Evolutionary conservation across 805 yeast species (phyloP), one percentile per base, ranked within the genome.

Genomic region (Candida ovalis): DNA sequence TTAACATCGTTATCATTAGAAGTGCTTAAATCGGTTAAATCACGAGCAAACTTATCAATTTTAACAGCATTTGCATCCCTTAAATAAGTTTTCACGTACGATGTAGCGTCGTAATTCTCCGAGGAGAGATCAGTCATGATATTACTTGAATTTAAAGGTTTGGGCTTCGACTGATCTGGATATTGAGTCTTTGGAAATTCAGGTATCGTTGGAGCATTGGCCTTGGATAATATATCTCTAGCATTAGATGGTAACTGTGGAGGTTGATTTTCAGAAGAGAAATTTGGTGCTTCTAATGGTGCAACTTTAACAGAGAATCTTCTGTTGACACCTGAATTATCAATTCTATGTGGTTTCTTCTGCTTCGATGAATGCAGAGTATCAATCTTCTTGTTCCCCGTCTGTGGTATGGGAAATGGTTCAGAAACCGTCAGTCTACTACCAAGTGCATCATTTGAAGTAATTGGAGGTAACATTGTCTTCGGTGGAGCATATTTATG

Each of bases 61-160:
- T 83, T 86, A 1, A 79, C 66, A 2, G 91, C 92, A 6, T 85
- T 78, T 1, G 89, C 88, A 52, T 80, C 77, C 10, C 80, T 70
- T 51, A 88, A 62, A 46, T 80, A 77, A 13, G 69, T 60, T 12
- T 73, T 71, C 3, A 81, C 76, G 57, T 73, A 81, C 2, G 56
- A 48, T 22, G 71, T 71, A 1, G 85, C 80, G 52, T 78, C 72
- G 53, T 77, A 80, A 2, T 64, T 51, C 2, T 71, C 69, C 32
- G 68, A 69, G 3, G 74, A 62, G 17, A 78, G 57, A 32, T 71
- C 60, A 22, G 64, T 57, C 40, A 74, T 60, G 49, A 44, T 70
- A 67, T 54, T 67, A 17, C 47, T 47, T 3, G 55, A 37, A 41
- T 51, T 50, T 19, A 51, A 24, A 10, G 23, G 22, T 33, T 44